Percentiles rank a stretch among this genome's conserved stretches.
Conservation (phyloP, 116 monocot genomes). For the Posidonia oceanica region DNA sequence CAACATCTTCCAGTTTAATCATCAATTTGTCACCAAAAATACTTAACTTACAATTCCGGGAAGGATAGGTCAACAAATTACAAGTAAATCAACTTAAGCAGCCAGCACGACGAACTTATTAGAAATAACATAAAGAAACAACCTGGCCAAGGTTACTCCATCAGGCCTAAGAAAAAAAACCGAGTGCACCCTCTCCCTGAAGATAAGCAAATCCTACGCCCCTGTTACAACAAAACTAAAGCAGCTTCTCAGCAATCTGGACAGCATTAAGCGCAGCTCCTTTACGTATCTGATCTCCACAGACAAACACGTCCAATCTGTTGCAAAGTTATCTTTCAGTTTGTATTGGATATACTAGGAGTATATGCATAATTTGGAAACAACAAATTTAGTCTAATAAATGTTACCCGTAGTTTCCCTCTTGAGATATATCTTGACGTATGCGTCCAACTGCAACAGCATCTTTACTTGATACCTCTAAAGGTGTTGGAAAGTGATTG, state of each 20-base stretch:
- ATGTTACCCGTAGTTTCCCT: constrained; percentile 70
- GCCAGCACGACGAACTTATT: too few species aligned
- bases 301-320: constrained; percentile 92
- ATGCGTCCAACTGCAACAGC: constrained; percentile 93
- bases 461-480: constrained; percentile 94
- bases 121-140: too few species aligned
- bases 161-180: too few species aligned
- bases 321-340: not conserved
- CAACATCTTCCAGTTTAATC: too few species aligned
- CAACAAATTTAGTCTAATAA: not conserved
- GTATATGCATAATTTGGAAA: not conserved
- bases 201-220: not conserved
- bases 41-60: too few species aligned
- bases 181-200: not conserved
- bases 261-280: constrained; percentile 93
- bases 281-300: constrained; percentile 98
- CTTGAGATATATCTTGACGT: constrained; percentile 72
- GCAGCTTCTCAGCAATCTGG: constrained; percentile 91
- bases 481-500: constrained; percentile 83
- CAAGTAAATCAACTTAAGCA: too few species aligned
- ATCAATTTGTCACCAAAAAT: too few species aligned
- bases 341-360: not conserved
- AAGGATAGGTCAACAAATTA: too few species aligned
- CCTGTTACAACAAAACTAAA: constrained; percentile 13
- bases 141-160: too few species aligned